Evolutionary conservation across 2,329 filamentous ascomycete genomes (phyloP), one percentile per base, ranked within the genome.

Genomic region (Venturia asperata): DNA sequence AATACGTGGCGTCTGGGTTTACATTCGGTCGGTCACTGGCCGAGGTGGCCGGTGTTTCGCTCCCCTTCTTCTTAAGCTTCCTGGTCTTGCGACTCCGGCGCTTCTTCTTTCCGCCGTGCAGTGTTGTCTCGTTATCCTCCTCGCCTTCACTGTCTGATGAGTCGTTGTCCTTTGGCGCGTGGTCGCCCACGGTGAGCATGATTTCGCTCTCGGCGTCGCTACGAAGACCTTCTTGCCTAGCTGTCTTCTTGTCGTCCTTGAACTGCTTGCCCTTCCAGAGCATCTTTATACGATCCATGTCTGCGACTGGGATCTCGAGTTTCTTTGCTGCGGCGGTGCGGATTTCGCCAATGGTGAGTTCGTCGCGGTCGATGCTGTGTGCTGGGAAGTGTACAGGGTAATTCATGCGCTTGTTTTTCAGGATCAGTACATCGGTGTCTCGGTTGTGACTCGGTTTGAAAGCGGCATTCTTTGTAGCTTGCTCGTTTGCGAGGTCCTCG

Each of bases 311-410:
- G 41, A 90, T 76, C 63, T 85, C 83, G 76, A 90, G 82, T 73
- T 90, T 81, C 69, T 87, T 80, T 64, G 84, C 85, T 5, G 86
- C 84, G n/a, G 88, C 86, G 64, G 87, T 81, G 66, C 84, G 82
- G 41, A 92, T 81, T 70, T 90, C 87, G 64, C 80, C 77, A 42
- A 91, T 84, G 42, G 80, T 81, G 65, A 92, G 78, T 72, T 89
- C 87, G 60, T 88, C 89, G 72, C 90, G 87, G 66, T 85, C 87
- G 71, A 93, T 92, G 66, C 86, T 84, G 74, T 87, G 90, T 15
- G 87, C 87, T 0, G 90, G 87, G 71, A 92, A 92, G 71, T 88
- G 86, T 58, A 88, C 83, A 0, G 86, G 83, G 71, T 89, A 89
- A 60, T 83, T 85, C 64, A 84, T 78, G 65, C 83, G 83, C 73